A percentile compares a stretch with the other conserved stretches of the same genome.
Evolutionary conservation across 1,284 basidiomycete genomes (phyloP).

Genomic region (Cutaneotrichosporon dermatis): DNA sequence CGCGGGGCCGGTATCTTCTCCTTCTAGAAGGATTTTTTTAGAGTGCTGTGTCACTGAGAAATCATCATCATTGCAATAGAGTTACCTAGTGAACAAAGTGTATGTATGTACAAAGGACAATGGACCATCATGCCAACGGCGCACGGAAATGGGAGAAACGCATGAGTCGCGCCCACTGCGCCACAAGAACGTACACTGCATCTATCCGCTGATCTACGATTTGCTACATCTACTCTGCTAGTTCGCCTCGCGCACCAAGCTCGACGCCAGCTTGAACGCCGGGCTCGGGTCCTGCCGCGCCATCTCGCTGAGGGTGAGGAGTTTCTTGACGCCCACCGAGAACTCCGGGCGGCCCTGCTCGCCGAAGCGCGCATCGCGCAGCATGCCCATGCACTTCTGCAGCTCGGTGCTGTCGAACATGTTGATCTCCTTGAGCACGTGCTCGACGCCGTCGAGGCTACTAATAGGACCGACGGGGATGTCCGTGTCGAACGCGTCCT

Average conservation of each 20-base stretch:
- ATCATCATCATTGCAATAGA: no score
- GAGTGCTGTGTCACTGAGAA: no score
- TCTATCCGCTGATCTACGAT: no score
- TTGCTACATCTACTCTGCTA: slow-evolving; percentile 21
- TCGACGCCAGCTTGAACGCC: slow-evolving; percentile 66
- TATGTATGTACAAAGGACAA: no score
- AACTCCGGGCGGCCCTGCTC: slow-evolving; percentile 54
- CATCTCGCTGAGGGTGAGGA: slow-evolving; percentile 92
- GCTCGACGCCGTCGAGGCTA: slow-evolving; percentile 65
- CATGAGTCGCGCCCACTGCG: no score
- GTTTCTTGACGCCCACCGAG: slow-evolving; percentile 83
- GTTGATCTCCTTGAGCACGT: slow-evolving; percentile 75
- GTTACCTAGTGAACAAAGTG: no score
- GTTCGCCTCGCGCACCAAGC: slow-evolving; percentile 55
- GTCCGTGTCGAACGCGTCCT: slow-evolving; percentile 84
- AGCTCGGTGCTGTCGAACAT: slow-evolving; percentile 80
- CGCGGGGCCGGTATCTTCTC: slow-evolving; percentile 50
- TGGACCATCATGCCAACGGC: no score
- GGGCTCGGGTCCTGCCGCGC: slow-evolving; percentile 84
- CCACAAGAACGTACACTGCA: no score
- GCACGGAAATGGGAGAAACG: no score
- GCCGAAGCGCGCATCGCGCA: slow-evolving; percentile 72
- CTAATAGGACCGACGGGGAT: slow-evolving; percentile 80
- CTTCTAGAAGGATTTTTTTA: slow-evolving; percentile 28
- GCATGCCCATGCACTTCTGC: slow-evolving; percentile 49